Evolutionary conservation across 495 filamentous ascomycete genomes (phyloP).

Genomic region (Viridothelium virens): DNA sequence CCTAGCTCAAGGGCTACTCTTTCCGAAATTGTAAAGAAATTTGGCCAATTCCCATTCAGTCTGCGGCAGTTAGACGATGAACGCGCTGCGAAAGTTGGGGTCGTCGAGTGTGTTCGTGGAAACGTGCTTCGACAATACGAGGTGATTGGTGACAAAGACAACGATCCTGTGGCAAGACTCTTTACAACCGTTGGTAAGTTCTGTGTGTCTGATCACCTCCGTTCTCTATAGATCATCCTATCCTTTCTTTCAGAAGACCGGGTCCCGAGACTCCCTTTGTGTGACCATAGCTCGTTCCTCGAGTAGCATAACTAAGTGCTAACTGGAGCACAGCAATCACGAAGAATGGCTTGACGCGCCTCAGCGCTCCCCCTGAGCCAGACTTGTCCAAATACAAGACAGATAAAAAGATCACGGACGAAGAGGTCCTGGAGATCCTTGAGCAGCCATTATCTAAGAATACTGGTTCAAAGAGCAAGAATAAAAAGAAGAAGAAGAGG

Average conservation of each 20-base stretch:
- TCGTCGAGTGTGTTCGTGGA: constrained; percentile 86
- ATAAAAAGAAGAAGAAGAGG: constrained; percentile 90
- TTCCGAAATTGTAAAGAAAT: constrained; percentile 91
- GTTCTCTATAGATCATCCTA: not conserved
- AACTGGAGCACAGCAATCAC: constrained; percentile 67
- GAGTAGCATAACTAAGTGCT: not conserved
- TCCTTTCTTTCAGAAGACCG: not conserved
- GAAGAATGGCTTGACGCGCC: constrained; percentile 86
- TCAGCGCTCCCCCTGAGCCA: constrained; percentile 63
- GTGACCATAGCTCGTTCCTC: not conserved
- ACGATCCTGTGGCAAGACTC: constrained; percentile 69
- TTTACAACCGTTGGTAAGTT: constrained; percentile 87
- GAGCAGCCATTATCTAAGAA: constrained; percentile 73
- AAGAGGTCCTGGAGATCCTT: constrained; percentile 88
- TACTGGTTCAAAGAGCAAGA: constrained; percentile 64
- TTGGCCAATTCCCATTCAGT: constrained; percentile 95
- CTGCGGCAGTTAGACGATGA: constrained; percentile 95
- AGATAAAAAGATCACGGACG: constrained; percentile 95
- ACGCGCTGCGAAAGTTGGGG: constrained; percentile 88
- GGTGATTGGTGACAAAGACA: constrained; percentile 86
- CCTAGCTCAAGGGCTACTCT: constrained; percentile 82
- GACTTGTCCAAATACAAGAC: constrained; percentile 76
- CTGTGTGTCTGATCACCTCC: constrained; percentile 9
- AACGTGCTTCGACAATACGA: constrained; percentile 93
- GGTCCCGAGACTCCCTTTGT: no score